Evolutionary conservation across 2,329 filamentous ascomycete genomes (phyloP).

Genomic region (Phyllosticta citribraziliensis): DNA sequence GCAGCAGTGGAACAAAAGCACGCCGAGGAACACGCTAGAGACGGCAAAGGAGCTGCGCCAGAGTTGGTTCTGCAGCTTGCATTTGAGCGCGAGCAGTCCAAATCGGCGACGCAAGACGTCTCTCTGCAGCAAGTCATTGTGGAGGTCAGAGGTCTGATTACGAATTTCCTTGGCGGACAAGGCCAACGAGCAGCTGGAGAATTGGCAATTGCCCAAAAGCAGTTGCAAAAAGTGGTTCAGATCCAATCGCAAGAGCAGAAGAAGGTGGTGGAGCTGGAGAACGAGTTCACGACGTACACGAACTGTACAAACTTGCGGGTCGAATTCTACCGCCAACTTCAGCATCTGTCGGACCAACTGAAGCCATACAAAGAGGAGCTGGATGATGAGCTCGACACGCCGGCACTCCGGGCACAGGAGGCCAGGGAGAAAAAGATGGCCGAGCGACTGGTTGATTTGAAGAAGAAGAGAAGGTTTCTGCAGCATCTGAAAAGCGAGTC

Average conservation of each 20-base stretch:
- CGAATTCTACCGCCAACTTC: slow-evolving; percentile 84
- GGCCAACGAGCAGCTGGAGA: slow-evolving; percentile 51
- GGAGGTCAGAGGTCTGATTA: slow-evolving; percentile 56
- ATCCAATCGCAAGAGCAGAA: slow-evolving; percentile 46
- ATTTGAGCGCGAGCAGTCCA: slow-evolving; percentile 36
- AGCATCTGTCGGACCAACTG: slow-evolving; percentile 83
- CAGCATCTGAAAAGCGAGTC: slow-evolving; percentile 52
- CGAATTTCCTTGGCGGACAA: slow-evolving; percentile 47
- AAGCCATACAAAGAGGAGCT: slow-evolving; percentile 59
- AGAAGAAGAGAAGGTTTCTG: slow-evolving; percentile 69
- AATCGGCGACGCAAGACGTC: slow-evolving; percentile 41
- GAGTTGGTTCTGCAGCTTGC: slow-evolving; percentile 50
- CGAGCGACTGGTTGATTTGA: slow-evolving; percentile 50
- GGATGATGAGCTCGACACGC: slow-evolving; percentile 46
- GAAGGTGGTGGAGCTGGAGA: slow-evolving; percentile 43
- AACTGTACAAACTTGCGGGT: slow-evolving; percentile 74
- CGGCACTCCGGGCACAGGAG: slow-evolving; percentile 33
- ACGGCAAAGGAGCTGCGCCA: slow-evolving; percentile 61
- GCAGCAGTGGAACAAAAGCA: slow-evolving; percentile 61
- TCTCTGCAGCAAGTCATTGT: slow-evolving; percentile 64
- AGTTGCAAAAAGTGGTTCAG: slow-evolving; percentile 51
- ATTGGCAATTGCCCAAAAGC: slow-evolving; percentile 50
- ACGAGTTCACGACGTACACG: slow-evolving; percentile 67
- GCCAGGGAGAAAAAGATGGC: slow-evolving; percentile 43
- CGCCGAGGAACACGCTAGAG: slow-evolving; percentile 50